Conservation (phyloP, 352 stramenopile species). For the Salisapilia sapeloensis region DNA sequence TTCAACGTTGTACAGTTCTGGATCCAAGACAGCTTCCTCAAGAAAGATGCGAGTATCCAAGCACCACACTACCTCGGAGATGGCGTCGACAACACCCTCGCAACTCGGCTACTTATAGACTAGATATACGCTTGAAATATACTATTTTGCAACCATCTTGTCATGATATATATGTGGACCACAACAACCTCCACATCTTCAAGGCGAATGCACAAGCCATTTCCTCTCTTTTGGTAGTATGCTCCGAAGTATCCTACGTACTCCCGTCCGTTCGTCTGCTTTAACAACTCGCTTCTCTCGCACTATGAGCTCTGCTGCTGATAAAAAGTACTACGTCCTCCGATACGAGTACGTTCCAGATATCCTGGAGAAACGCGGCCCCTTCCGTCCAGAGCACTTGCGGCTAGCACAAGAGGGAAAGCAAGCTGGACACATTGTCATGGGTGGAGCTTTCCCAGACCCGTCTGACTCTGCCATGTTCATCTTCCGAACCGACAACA, state of each 20-base stretch:
- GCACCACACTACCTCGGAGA: conserved; percentile 35
- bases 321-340: conserved; percentile 56
- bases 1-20: conserved; percentile 76
- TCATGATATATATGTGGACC: no score
- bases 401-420: conserved; percentile 26
- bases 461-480: conserved; percentile 39
- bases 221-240: no score
- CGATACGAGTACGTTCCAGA: conserved; percentile 61
- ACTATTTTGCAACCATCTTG: no score
- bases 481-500: conserved; percentile 42
- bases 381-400: conserved; percentile 51
- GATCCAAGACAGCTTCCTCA: conserved; percentile 77
- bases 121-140: no score
- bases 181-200: no score
- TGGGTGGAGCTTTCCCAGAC: conserved; percentile 53
- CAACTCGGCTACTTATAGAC: no score
- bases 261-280: no score
- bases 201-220: no score
- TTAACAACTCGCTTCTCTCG: no score
- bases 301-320: conserved; percentile 6
- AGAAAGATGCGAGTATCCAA: conserved; percentile 47
- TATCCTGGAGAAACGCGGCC: conserved; percentile 48
- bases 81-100: neutral
- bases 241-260: no score
- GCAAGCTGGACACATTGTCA: conserved; percentile 35